Evolutionary conservation across 352 stramenopile genomes (phyloP).

Genomic region (Pythium folliculosum): DNA sequence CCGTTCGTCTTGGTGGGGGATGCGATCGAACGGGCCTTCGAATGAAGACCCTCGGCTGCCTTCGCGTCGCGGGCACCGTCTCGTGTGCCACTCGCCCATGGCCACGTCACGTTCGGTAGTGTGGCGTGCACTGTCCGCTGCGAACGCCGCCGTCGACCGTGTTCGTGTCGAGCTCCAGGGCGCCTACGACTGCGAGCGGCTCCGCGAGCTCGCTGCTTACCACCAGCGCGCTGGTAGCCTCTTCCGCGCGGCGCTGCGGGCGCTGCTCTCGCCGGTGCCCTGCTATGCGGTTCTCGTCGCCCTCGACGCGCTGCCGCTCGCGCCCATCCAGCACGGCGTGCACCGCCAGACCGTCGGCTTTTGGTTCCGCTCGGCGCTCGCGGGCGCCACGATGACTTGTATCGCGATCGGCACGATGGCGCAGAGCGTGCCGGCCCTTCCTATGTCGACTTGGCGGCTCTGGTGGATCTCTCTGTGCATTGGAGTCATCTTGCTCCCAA

Average conservation of each 20-base stretch:
- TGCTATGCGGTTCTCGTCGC: background rate
- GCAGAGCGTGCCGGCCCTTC: constrained; percentile 2
- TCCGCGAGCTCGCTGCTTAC: background rate
- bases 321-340: background rate
- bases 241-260: background rate
- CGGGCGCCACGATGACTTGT: background rate
- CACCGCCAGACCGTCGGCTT: background rate
- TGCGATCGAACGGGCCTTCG: too few species aligned
- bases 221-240: background rate
- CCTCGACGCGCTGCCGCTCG: constrained; percentile 10
- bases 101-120: too few species aligned
- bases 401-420: background rate
- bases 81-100: too few species aligned
- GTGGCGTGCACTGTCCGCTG: too few species aligned
- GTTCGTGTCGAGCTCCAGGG: background rate
- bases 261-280: constrained; percentile 9
- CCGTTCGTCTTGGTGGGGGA: too few species aligned
- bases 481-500: background rate
- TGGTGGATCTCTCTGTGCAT: background rate
- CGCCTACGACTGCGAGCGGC: constrained; percentile 1
- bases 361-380: background rate
- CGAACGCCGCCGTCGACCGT: background rate
- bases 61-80: too few species aligned
- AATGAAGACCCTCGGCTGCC: too few species aligned
- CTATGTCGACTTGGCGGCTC: background rate